Evolutionary conservation across 2,329 filamentous ascomycete genomes (phyloP).

Genomic region (Fusarium mexicanum): DNA sequence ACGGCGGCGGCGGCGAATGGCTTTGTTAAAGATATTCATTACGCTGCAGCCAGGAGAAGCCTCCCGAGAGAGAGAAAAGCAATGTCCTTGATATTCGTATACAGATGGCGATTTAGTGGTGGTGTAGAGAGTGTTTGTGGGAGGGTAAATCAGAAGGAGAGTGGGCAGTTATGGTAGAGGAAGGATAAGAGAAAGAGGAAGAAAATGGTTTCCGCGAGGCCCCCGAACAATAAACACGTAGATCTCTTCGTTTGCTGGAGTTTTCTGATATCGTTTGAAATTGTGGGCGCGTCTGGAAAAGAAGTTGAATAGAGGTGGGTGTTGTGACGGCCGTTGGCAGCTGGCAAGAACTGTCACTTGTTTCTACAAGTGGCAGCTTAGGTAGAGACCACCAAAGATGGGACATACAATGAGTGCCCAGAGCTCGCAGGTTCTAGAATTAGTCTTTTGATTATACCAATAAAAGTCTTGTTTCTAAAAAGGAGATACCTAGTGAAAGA

Average conservation of each 20-base stretch:
- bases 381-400: background rate
- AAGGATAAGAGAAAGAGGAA: background rate
- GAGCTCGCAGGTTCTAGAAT: background rate
- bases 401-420: background rate
- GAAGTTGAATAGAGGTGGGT: background rate
- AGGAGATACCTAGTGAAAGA: background rate
- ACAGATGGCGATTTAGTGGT: background rate
- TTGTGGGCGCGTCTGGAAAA: background rate
- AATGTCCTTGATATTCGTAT: background rate
- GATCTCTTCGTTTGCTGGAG: background rate
- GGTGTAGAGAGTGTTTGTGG: background rate
- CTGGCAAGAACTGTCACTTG: conserved; percentile 21
- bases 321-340: conserved; percentile 18
- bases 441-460: background rate
- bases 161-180: background rate
- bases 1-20: conserved; percentile 19
- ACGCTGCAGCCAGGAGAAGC: background rate
- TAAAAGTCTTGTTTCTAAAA: background rate
- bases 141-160: conserved; percentile 11
- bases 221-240: background rate
- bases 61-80: background rate
- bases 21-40: conserved; percentile 38
- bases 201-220: background rate
- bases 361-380: background rate
- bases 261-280: background rate